phyloP scores from a whole-genome alignment of 805 yeast genomes.

The Hemisphaericaspora nanyangensis region DNA sequence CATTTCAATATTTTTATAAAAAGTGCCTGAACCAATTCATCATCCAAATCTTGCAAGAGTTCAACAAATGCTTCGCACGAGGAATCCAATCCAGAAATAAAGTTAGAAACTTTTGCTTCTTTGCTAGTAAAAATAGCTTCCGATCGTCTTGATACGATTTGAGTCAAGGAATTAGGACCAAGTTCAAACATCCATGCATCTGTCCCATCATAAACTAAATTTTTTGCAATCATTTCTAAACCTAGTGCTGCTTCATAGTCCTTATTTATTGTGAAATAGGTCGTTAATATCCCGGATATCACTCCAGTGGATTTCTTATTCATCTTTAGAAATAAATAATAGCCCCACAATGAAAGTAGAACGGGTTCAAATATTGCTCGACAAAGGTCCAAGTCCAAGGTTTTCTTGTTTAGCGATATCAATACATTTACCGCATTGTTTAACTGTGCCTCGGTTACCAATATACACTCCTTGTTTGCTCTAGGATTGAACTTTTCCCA shows the following conservation, averaged over 20 bases:
- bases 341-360: conserved; percentile 41
- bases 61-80: conserved; percentile 26
- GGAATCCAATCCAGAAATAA: conserved; percentile 25
- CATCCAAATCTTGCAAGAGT: conserved; percentile 49
- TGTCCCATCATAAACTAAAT: conserved; percentile 24
- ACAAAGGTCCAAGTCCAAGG: conserved; percentile 22
- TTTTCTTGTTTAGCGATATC: conserved; percentile 53
- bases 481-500: conserved; percentile 45
- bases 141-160: conserved; percentile 16
- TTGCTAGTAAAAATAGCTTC: conserved; percentile 7
- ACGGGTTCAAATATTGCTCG: conserved; percentile 27
- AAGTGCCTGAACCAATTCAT: conserved; percentile 39
- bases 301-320: conserved; percentile 30
- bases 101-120: conserved; percentile 25
- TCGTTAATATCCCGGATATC: conserved; percentile 34
- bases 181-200: conserved; percentile 38
- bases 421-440: conserved; percentile 64
- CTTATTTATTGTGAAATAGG: conserved; percentile 25
- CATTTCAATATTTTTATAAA: conserved; percentile 53
- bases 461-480: conserved; percentile 16
- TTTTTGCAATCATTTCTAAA: conserved; percentile 26
- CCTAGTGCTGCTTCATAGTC: conserved; percentile 23
- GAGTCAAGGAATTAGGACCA: conserved; percentile 38
- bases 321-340: conserved; percentile 32
- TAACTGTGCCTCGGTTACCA: conserved; percentile 45